Percentiles rank a stretch among this genome's conserved stretches.
These are phyloP conservation scores for Blakeslea trispora DNA, from an alignment of 371 early-diverging fungal genomes.

Conservation along the genomic window DNA sequence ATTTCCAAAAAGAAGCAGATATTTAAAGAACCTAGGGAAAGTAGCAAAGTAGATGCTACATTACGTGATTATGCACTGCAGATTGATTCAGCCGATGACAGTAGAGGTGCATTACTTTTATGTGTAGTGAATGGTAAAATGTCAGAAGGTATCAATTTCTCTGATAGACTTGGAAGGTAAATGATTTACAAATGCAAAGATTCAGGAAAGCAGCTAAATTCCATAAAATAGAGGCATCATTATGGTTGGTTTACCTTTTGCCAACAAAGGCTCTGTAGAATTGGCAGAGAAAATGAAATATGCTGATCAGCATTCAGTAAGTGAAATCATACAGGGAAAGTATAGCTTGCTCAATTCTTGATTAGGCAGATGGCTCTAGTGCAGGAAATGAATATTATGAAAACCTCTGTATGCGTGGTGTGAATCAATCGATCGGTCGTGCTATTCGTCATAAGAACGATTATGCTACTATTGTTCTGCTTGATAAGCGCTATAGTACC, in stretches of 20 bases:
- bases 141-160: constrained; percentile 98
- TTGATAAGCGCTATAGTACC: constrained; percentile 69
- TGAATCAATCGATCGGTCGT: constrained; percentile 97
- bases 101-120: constrained; percentile 81
- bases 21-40: constrained; percentile 72
- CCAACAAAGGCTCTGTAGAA: constrained; percentile 71
- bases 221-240: constrained; percentile 80
- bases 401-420: constrained; percentile 93
- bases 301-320: constrained; percentile 39
- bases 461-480: constrained; percentile 73
- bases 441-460: constrained; percentile 91
- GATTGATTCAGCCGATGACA: constrained; percentile 38
- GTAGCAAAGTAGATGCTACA: constrained; percentile 57
- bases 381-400: constrained; percentile 82
- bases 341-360: neutral
- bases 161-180: constrained; percentile 82
- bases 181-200: constrained; percentile 1
- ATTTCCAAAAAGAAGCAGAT: constrained; percentile 66
- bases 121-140: constrained; percentile 97
- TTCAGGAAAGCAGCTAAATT: too few species aligned
- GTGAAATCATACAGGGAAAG: constrained; percentile 2
- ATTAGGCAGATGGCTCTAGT: constrained; percentile 10
- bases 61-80: constrained; percentile 61
- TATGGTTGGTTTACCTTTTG: constrained; percentile 90
- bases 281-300: constrained; percentile 80